These are phyloP conservation scores for Sporothrix phasma DNA, from an alignment of 2,329 filamentous ascomycete species.

Conservation along the genomic window DNA sequence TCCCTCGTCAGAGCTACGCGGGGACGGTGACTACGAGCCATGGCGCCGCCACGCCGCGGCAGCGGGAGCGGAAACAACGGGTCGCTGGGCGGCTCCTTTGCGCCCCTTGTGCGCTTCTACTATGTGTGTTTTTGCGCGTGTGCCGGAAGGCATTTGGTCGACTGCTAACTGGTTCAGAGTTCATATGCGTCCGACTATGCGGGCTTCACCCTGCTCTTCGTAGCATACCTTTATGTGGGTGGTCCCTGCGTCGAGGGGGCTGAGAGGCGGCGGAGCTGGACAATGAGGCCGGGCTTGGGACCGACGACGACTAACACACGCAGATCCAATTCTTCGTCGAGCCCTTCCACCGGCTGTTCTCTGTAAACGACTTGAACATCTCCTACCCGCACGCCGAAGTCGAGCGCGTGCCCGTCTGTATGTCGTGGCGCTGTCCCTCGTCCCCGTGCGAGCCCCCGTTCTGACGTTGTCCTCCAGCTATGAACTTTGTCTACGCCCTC, in stretches of 20 bases:
- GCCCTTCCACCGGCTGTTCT: slow-evolving; percentile 93
- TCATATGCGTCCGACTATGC: slow-evolving; percentile 86
- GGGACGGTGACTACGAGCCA: slow-evolving; percentile 35
- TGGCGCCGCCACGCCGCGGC: slow-evolving; percentile 26
- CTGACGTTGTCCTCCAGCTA: slow-evolving; percentile 32
- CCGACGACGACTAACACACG: background rate
- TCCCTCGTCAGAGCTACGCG: slow-evolving; percentile 28
- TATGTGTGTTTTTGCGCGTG: slow-evolving; percentile 27
- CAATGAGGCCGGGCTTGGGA: background rate
- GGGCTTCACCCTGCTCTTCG: slow-evolving; percentile 60
- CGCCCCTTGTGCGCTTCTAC: slow-evolving; percentile 36
- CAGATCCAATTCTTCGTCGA: slow-evolving; percentile 60
- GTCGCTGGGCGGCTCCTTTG: slow-evolving; percentile 20
- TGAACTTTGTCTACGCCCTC: slow-evolving; percentile 72
- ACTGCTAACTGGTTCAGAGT: slow-evolving; percentile 36
- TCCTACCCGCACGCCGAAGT: slow-evolving; percentile 76
- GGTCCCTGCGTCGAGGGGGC: background rate
- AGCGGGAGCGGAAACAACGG: background rate
- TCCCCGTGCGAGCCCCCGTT: background rate
- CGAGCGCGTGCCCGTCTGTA: slow-evolving; percentile 73
- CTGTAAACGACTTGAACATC: slow-evolving; percentile 71
- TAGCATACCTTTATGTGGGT: slow-evolving; percentile 52
- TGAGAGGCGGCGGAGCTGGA: background rate
- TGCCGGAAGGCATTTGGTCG: too few relatives aligned
- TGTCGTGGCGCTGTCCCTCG: slow-evolving; percentile 24